Conservation (phyloP, 2,329 filamentous ascomycete genomes). For the Venturia oleaginea region DNA sequence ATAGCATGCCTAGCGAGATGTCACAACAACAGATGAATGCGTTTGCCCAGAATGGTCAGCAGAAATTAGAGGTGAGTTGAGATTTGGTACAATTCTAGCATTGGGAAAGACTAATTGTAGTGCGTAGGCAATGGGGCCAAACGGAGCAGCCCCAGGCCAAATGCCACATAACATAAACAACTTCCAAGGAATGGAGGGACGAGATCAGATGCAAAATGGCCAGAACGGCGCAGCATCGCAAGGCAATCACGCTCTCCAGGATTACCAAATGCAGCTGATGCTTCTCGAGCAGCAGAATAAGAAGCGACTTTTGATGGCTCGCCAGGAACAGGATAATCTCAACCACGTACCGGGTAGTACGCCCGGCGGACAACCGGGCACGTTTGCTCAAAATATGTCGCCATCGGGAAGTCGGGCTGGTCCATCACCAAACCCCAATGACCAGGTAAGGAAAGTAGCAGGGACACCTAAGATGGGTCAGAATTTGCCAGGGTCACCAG, state of each 20-base stretch:
- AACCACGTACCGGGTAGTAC: conserved; percentile 35
- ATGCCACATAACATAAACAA: conserved; percentile 48
- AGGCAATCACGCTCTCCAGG: conserved; percentile 73
- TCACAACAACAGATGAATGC: conserved; percentile 66
- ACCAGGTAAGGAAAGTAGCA: conserved; percentile 61
- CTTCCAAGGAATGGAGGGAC: conserved; percentile 25
- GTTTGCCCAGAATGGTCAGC: conserved; percentile 52
- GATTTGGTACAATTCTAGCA: conserved; percentile 29
- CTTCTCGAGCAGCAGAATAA: conserved; percentile 80
- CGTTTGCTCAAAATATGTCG: conserved; percentile 43
- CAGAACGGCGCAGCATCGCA: conserved; percentile 28
- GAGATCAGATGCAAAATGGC: conserved; percentile 38
- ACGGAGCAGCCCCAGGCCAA: conserved; percentile 60
- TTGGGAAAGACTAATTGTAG: conserved; percentile 52
- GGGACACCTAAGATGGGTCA: conserved; percentile 65
- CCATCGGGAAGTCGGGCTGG: conserved; percentile 59
- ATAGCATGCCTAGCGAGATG: conserved; percentile 70
- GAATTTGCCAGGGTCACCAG: conserved; percentile 56
- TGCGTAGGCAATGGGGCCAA: conserved; percentile 63
- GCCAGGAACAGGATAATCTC: conserved; percentile 66
- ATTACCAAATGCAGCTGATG: conserved; percentile 88
- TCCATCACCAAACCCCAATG: conserved; percentile 66
- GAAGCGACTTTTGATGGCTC: conserved; percentile 75
- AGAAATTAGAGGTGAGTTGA: conserved; percentile 66
- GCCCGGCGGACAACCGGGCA: conserved; percentile 39